Percentiles rank a stretch among this genome's conserved stretches.
These are phyloP conservation scores for Candida michaelii DNA, from an alignment of 805 yeast genomes.

Conservation along the genomic window DNA sequence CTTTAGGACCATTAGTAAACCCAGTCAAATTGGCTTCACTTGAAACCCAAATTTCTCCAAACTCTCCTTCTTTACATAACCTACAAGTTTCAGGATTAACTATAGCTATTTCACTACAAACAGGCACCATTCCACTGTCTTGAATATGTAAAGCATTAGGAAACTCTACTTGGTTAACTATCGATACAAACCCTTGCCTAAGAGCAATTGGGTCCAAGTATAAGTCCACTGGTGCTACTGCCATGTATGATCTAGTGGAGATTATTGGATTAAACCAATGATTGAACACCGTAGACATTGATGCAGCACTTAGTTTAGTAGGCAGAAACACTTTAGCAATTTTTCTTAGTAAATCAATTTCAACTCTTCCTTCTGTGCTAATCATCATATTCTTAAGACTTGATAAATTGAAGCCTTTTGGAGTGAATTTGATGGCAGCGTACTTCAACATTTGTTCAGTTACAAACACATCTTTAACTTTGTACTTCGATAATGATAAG, in stretches of 20 bases:
- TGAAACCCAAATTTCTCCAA: conserved; percentile 96
- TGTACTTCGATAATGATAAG: conserved; percentile 67
- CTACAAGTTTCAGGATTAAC: conserved; percentile 89
- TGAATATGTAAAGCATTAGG: conserved; percentile 75
- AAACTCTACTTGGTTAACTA: conserved; percentile 70
- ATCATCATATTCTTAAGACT: conserved; percentile 81
- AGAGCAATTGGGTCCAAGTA: conserved; percentile 85
- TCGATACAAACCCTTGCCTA: conserved; percentile 82
- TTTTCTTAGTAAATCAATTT: conserved; percentile 53
- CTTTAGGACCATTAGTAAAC: conserved; percentile 54
- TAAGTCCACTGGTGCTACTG: conserved; percentile 83
- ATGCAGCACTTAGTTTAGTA: conserved; percentile 62
- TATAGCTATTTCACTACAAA: conserved; percentile 88
- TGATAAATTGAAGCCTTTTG: conserved; percentile 60
- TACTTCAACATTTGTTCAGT: conserved; percentile 81
- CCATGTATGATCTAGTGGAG: conserved; percentile 81
- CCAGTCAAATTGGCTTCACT: conserved; percentile 78
- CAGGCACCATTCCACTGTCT: conserved; percentile 95
- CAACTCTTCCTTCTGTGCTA: conserved; percentile 74
- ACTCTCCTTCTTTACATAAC: conserved; percentile 84
- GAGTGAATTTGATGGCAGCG: conserved; percentile 59
- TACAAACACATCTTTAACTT: conserved; percentile 81
- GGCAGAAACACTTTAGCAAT: conserved; percentile 63
- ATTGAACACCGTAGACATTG: conserved; percentile 75
- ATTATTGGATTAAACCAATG: conserved; percentile 82